Conservation (phyloP, 805 yeast species). For the Wickerhamomyces canadensis region DNA sequence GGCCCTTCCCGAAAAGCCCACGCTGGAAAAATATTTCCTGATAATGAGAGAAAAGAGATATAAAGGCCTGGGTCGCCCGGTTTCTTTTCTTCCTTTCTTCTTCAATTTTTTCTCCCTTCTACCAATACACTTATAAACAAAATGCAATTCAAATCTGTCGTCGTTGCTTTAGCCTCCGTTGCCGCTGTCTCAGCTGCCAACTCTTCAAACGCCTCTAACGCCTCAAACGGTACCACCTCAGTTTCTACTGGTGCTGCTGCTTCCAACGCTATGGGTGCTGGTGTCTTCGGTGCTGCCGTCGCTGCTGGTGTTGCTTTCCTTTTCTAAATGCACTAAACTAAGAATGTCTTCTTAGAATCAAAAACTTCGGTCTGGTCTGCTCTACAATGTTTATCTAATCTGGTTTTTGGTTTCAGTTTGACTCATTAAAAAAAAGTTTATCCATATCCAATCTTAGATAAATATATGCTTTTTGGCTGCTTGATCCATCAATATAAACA, state of each 20-base stretch:
- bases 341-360: conserved; percentile 1
- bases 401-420: no score
- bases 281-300: conserved; percentile 77
- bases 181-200: conserved; percentile 56
- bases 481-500: background rate
- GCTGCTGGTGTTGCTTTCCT: conserved; percentile 70
- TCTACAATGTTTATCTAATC: no score
- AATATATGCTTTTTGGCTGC: background rate
- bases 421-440: background rate
- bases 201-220: conserved; percentile 34
- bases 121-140: conserved; percentile 10
- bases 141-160: conserved; percentile 72
- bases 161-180: conserved; percentile 65
- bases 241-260: conserved; percentile 45
- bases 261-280: conserved; percentile 57
- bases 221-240: conserved; percentile 38
- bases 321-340: conserved; percentile 29
- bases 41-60: conserved; percentile 1
- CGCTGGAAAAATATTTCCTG: background rate
- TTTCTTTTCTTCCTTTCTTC: conserved; percentile 1
- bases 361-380: no score
- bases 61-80: background rate
- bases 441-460: background rate
- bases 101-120: conserved; percentile 3
- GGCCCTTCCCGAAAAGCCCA: no score